A percentile compares a stretch with the other conserved stretches of the same genome.
These are phyloP conservation scores for Solanum paucissectum DNA, from an alignment of 257 asterid genomes.

Conservation along the genomic window DNA sequence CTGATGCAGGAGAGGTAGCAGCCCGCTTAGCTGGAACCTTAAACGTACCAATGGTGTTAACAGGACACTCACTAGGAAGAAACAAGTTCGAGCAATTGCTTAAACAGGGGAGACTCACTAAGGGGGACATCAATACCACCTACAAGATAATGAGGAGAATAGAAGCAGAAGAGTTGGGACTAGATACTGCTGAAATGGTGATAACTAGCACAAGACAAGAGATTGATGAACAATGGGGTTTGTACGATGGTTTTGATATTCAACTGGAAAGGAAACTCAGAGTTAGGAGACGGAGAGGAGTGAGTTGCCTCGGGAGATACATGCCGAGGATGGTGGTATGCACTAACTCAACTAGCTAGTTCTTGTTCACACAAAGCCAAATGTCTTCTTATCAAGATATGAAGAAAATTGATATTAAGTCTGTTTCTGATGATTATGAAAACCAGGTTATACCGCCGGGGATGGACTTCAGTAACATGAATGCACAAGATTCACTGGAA, in stretches of 20 bases:
- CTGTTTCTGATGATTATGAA: background rate
- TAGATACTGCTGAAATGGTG: slow-evolving; percentile 56
- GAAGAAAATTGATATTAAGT: background rate
- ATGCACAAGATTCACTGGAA: slow-evolving; percentile 22
- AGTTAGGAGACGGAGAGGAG: slow-evolving; percentile 45
- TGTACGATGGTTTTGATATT: slow-evolving; percentile 56
- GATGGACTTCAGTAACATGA: slow-evolving; percentile 54
- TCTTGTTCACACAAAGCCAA: background rate
- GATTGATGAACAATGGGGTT: slow-evolving; percentile 68
- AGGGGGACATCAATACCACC: slow-evolving; percentile 49
- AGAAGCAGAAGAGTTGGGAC: slow-evolving; percentile 53
- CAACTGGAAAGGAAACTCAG: slow-evolving; percentile 58
- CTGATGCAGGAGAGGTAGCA: slow-evolving; percentile 59
- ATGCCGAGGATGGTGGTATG: slow-evolving; percentile 72
- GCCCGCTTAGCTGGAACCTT: slow-evolving; percentile 46
- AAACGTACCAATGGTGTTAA: slow-evolving; percentile 54
- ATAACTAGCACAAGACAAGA: slow-evolving; percentile 67
- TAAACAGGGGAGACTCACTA: slow-evolving; percentile 52
- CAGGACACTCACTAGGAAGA: slow-evolving; percentile 63
- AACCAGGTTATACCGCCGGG: slow-evolving; percentile 63
- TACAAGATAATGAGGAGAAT: slow-evolving; percentile 52
- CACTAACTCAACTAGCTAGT: background rate
- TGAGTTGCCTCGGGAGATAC: slow-evolving; percentile 53
- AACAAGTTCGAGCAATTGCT: slow-evolving; percentile 56
- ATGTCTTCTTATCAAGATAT: background rate